Base-by-base conservation (phyloP, 352 stramenopile genomes). In the Phytophthora lateralis region DNA sequence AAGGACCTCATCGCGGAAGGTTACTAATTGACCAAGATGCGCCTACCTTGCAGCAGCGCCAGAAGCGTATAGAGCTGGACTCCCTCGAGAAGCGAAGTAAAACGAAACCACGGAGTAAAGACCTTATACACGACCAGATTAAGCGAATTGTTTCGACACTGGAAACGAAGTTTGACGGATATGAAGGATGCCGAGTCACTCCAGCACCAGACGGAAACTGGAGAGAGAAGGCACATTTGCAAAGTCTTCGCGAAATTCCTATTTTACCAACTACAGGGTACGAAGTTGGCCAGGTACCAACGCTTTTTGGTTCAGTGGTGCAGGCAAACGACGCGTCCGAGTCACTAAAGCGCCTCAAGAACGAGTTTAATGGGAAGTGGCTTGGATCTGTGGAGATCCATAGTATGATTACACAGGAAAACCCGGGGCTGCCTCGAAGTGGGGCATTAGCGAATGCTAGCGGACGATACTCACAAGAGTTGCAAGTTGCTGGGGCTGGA, bases 41-140 rank as follows among this genome's bases (percentile, higher is more conserved):
- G 4, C 80, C 76, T 9, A 91, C 74, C 21, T 49, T 96, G 14
- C 71, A 78, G 38, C 68, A 95, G 51, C 73, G 88, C 11, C 84
- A 94, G 48, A 90, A 90, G 49, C 78, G 73, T 30, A 86, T 95
- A 32, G 81, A 90, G 39, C 49, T 80, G 15, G 78, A 82, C 32
- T 78, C 80, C 6, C 60, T 87, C 18, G 74, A 87, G 42, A 91
- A 92, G 35, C 75, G 84, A 4, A 95, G 80, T 73, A 90, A 86
- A 58, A 74, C 89, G 24, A 85, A 90, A 29, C 87, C 88, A 30
- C 76, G 77, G 20, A 90, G 82, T 58, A 78, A 83, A 32, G 82
- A 94, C 20, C 61, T 90, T 17, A 59, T 24, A 1, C 76, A 91
- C 35, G 69, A 75, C 32, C 41, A 74, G 20, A 79, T 93, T 52